Conservation (phyloP, 306 rosid species). For the Fragaria nilgerrensis region DNA sequence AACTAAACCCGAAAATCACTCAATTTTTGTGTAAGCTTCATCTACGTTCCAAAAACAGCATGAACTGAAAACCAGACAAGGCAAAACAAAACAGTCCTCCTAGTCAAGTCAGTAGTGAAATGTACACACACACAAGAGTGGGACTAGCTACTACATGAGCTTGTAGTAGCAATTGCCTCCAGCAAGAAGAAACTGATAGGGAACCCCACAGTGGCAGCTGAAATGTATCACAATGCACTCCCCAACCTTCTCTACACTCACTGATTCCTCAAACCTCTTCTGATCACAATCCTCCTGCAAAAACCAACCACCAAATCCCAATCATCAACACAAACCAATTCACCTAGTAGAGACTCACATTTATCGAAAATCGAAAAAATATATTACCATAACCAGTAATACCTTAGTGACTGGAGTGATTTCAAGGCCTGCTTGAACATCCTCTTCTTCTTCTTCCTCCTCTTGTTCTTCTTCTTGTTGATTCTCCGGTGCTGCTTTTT, state of each 20-base stretch:
- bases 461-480: neutral
- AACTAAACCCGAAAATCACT: too few relatives aligned
- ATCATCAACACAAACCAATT: neutral
- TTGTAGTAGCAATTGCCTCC: constrained; percentile 18
- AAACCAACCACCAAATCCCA: neutral
- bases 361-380: too few relatives aligned
- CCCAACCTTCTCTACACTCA: constrained; percentile 7
- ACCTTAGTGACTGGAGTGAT: constrained; percentile 4
- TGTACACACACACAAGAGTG: neutral
- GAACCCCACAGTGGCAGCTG: constrained; percentile 17
- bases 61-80: neutral
- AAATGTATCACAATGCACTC: constrained; percentile 14
- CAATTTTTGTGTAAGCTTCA: neutral
- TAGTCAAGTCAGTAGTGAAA: neutral
- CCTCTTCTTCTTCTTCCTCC: neutral
- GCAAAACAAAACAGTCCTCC: neutral
- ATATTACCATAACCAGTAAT: neutral
- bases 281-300: constrained; percentile 1
- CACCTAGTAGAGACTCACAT: too few relatives aligned
- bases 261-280: constrained; percentile 1
- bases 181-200: constrained; percentile 15
- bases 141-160: constrained; percentile 11
- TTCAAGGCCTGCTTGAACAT: neutral
- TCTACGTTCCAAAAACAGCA: neutral
- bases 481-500: neutral